Percentiles rank a stretch among this genome's conserved stretches.
Evolutionary conservation across 2,329 filamentous ascomycete species (phyloP).

Genomic region (Cryphonectria naterciae): DNA sequence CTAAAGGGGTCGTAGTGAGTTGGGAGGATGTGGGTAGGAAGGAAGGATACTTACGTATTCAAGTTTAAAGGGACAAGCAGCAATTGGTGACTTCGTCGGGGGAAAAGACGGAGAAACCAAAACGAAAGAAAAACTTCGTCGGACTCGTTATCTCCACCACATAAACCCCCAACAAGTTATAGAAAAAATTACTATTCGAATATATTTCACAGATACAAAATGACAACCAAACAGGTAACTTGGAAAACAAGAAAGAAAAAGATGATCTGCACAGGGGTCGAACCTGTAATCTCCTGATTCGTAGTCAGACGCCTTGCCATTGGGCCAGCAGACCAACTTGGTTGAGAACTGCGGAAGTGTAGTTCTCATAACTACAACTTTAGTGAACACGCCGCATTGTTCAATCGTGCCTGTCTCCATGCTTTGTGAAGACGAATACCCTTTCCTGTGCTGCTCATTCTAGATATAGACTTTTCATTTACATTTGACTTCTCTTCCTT

Average conservation of each 20-base stretch:
- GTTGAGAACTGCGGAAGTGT: fast-evolving
- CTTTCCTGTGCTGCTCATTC: not conserved
- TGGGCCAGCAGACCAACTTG: constrained; percentile 37
- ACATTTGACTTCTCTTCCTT: not conserved
- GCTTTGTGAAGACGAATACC: not conserved
- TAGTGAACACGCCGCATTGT: not conserved
- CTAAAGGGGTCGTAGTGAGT: too few relatives aligned
- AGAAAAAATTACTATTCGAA: too few relatives aligned
- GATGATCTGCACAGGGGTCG: constrained; percentile 29
- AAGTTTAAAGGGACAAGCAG: too few relatives aligned
- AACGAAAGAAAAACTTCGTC: too few relatives aligned
- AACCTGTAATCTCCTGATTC: constrained; percentile 36
- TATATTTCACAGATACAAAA: not conserved
- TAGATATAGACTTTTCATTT: not conserved
- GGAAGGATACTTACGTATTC: too few relatives aligned
- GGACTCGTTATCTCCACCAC: too few relatives aligned
- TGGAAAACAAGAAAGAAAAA: not conserved
- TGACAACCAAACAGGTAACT: not conserved
- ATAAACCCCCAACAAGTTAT: too few relatives aligned
- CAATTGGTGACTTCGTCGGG: too few relatives aligned
- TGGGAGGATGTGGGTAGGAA: too few relatives aligned
- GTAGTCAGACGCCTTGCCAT: constrained; percentile 51
- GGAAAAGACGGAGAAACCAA: too few relatives aligned
- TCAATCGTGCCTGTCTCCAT: not conserved
- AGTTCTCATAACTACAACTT: not conserved